Conservation (phyloP, 495 filamentous ascomycete species). For the Lindgomyces ingoldianus region DNA sequence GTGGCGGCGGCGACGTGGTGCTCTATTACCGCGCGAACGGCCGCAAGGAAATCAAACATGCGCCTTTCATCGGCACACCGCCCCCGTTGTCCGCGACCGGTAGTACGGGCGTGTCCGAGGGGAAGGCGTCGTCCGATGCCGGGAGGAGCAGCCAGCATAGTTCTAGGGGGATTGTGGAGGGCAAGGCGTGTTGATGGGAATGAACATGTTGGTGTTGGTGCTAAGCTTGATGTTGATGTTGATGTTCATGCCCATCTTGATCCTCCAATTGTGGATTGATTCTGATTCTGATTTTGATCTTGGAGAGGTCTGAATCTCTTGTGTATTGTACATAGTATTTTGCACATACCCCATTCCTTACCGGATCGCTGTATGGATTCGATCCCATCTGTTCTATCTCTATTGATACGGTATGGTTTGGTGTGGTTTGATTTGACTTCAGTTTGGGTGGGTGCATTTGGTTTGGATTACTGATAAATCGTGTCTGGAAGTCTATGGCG, state of each 20-base stretch:
- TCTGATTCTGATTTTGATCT: not conserved
- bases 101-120: conserved; percentile 31
- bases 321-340: conserved; percentile 31
- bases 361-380: not conserved
- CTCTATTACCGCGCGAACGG: conserved; percentile 91
- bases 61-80: conserved; percentile 18
- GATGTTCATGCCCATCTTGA: too few relatives aligned
- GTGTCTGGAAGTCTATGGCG: not conserved
- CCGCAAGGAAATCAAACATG: conserved; percentile 55
- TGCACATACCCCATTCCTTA: conserved; percentile 25
- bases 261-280: too few relatives aligned
- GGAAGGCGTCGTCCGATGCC: conserved; percentile 30
- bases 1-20: conserved; percentile 83
- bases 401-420: too few relatives aligned
- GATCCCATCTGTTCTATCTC: too few relatives aligned
- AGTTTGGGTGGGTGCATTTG: not conserved
- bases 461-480: not conserved
- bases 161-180: conserved; percentile 27
- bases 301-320: not conserved
- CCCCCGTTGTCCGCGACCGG: conserved; percentile 5
- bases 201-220: too few relatives aligned
- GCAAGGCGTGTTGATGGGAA: conserved; percentile 5
- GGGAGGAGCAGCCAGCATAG: conserved; percentile 28
- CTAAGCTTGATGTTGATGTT: too few relatives aligned
- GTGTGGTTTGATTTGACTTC: too few relatives aligned